Evolutionary conservation across 192 early-diverging fungal genomes (phyloP), one percentile per base, ranked within the genome.

Genomic region (Linnemannia hyalina): DNA sequence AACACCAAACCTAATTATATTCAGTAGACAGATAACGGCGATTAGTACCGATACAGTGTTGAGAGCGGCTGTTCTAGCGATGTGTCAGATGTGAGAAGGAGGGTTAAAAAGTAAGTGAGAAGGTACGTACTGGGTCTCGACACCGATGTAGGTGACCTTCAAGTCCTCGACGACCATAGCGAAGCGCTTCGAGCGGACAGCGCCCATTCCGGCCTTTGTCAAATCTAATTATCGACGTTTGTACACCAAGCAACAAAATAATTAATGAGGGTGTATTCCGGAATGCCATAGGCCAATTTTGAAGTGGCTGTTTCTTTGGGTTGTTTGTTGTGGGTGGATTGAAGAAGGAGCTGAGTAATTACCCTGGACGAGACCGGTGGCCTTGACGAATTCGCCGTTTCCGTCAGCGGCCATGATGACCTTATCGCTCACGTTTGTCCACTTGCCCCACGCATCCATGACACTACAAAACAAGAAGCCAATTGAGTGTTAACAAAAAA

Each of bases 361-460:
- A 86, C 84, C 84, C 23, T 81, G 80, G 32, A 57, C 70, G 52
- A 86, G 84, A 16, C 84, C 84, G 65, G 78, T 80, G 29, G 84
- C 84, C 63, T 76, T 65, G 54, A 89, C 82, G 74, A 90, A 90
- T 4, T 89, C 90, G 54, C 80, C 91, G 75, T 91, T 90, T 15
- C 88, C 91, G 71, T 93, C 92, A 3, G 89, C 82, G 47, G 90
- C 83, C 83, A 91, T 84, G 73, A 89, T 80, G 78, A 91, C 85
- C 76, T 92, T 88, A 55, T 85, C 89, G 36, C 75, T 82, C 38
- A 76, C 72, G 13, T 86, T 65, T 0, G 84, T 81, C 79, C 84
- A 81, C 84, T 86, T 86, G 74, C 91, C 90, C 91, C 90, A 93
- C 1, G 93, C 93, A 82, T 93, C 89, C 91, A 92, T 89, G n/a